A percentile compares a stretch with the other conserved stretches of the same genome.
These are phyloP conservation scores for Globisporangium splendens DNA, from an alignment of 352 stramenopile genomes.

Conservation along the genomic window DNA sequence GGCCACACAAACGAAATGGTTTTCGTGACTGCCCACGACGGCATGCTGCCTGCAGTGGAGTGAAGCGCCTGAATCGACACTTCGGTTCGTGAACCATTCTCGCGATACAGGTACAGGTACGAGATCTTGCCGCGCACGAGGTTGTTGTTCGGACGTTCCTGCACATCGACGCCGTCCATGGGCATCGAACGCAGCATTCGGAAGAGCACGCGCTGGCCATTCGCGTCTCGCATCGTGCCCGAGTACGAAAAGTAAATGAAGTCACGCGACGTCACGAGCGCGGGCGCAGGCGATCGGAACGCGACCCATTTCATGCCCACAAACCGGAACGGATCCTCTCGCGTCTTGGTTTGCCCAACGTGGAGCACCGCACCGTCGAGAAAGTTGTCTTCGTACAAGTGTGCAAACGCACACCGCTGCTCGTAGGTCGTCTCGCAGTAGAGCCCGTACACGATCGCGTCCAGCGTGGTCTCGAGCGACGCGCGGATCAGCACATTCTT, in stretches of 20 bases:
- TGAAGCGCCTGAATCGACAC: conserved; percentile 30
- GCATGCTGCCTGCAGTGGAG: conserved; percentile 30
- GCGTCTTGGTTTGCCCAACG: conserved; percentile 23
- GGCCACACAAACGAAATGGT: conserved; percentile 35
- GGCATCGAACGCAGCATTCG: conserved; percentile 34
- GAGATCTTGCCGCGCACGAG: conserved; percentile 39
- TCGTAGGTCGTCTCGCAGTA: conserved; percentile 39
- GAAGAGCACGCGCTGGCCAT: conserved; percentile 38
- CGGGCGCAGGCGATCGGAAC: conserved; percentile 32
- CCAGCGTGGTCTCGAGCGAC: conserved; percentile 36
- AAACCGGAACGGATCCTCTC: conserved; percentile 39
- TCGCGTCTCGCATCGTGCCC: conserved; percentile 23
- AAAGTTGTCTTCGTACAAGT: conserved; percentile 46
- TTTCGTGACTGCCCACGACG: conserved; percentile 33
- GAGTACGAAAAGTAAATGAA: conserved; percentile 43
- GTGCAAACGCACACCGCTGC: conserved; percentile 25
- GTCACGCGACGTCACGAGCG: conserved; percentile 35
- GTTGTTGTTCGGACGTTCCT: conserved; percentile 21
- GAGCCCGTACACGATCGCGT: conserved; percentile 38
- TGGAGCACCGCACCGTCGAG: conserved; percentile 47
- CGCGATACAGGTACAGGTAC: conserved; percentile 32
- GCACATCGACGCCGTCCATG: conserved; percentile 30
- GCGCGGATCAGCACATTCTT: conserved; percentile 22
- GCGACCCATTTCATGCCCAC: conserved; percentile 44
- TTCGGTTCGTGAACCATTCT: conserved; percentile 29